Base-by-base conservation (phyloP, 352 stramenopile genomes). In the Phytophthora litchii region DNA sequence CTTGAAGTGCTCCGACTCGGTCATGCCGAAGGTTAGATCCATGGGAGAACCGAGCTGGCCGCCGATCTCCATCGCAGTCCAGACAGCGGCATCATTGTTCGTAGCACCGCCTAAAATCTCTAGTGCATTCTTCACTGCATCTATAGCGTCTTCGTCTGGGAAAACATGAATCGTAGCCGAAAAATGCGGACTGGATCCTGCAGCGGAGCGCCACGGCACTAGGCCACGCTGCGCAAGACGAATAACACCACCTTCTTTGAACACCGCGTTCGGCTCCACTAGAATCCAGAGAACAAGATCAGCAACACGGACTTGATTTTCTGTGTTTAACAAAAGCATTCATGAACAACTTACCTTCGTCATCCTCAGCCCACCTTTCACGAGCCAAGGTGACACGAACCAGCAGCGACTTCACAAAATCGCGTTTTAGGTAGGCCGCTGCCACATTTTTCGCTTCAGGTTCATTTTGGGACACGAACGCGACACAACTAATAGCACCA, bases 391-490 rank as follows among this genome's bases (percentile, higher is more conserved):
- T 72, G 11, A 85, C 44, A 50, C 83, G 80, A 3, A 89, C 47
- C 49, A 79, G 38, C 50, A 90, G 54, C 13, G 83, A 87, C 49
- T 86, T 88, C 16, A 84, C 46, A 54, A 90, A 86, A 50, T 92
- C 83, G 21, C 64, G 77, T 54, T 92, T 92, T 20, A 92, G 64
- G 48, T 72, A 83, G 25, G 61, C 65, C 11, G 60, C 43, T n/a
- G 79, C 82, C 17, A 74, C 54, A 4, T 80, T 67, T 17, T 62
- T 54, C 0, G 67, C 60, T 5, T 76, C 55, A 16, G 70, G 48
- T 37, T 76, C 68, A 46, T 55, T 54, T 66, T 58, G 23, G 13
- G 21, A 64, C n/a, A 89, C 74, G 47, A 77, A 88, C 25, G 80
- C 82, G 17, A 89, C 50, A 40, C 76, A 89, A 48, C 53, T 63